These are phyloP conservation scores for Boletus vinaceobasis DNA, from an alignment of 768 basidiomycete species.

Conservation along the genomic window DNA sequence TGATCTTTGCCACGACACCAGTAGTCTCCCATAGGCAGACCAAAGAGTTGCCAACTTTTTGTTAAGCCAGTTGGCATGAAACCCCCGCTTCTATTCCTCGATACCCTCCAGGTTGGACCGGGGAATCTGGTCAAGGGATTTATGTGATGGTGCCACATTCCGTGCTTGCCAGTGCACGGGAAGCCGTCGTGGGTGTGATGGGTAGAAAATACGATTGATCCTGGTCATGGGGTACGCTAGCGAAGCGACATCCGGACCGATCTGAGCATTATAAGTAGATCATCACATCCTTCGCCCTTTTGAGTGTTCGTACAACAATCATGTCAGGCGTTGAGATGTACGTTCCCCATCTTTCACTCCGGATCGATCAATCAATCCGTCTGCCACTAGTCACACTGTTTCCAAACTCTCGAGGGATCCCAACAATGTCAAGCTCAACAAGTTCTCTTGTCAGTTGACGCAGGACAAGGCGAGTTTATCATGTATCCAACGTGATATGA, in stretches of 20 bases:
- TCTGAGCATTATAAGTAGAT: conserved; percentile 14
- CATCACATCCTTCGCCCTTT: neutral
- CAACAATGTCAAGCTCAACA: conserved; percentile 58
- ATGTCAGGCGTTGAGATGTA: conserved; percentile 68
- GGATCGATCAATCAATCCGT: neutral
- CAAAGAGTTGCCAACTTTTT: neutral
- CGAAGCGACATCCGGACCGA: conserved; percentile 11
- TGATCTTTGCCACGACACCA: neutral
- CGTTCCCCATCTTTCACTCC: conserved; percentile 15
- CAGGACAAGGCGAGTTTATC: conserved; percentile 64
- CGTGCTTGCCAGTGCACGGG: neutral
- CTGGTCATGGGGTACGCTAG: conserved; percentile 16
- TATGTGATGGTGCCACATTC: neutral
- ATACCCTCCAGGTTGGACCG: neutral
- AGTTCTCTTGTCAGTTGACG: conserved; percentile 67
- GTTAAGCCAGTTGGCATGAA: neutral
- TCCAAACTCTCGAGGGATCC: conserved; percentile 21
- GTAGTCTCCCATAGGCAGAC: neutral
- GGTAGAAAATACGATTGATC: neutral
- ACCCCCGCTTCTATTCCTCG: neutral
- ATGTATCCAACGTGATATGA: neutral
- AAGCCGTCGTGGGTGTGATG: conserved; percentile 12
- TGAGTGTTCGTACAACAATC: conserved; percentile 9
- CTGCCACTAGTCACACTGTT: conserved; percentile 17
- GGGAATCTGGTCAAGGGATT: neutral